These are phyloP conservation scores for Linnemannia exigua DNA, from an alignment of 192 early-diverging fungal species.

Conservation along the genomic window DNA sequence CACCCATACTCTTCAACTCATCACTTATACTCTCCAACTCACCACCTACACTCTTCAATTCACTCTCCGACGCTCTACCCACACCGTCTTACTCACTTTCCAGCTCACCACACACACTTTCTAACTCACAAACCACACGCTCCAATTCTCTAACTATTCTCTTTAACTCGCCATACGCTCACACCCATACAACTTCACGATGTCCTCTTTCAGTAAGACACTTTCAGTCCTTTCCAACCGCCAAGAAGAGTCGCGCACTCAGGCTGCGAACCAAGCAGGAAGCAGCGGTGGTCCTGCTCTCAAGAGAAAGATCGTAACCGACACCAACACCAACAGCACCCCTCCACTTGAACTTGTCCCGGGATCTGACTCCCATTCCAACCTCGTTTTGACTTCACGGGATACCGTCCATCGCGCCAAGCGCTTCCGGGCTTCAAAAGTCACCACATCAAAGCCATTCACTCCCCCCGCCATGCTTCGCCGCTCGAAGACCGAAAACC, in stretches of 20 bases:
- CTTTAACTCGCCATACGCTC: no score
- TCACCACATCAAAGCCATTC: slow-evolving; percentile 67
- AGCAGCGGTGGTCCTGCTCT: slow-evolving; percentile 7
- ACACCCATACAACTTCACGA: no score
- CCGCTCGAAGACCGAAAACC: slow-evolving; percentile 54
- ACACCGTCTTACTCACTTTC: no score
- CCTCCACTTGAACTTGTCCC: slow-evolving; percentile 41
- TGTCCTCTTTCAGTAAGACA: slow-evolving; percentile 24
- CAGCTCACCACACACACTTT: no score
- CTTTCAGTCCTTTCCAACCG: slow-evolving; percentile 34
- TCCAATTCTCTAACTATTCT: no score
- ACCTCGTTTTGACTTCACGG: slow-evolving; percentile 68
- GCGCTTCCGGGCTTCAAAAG: slow-evolving; percentile 69
- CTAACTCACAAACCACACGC: no score
- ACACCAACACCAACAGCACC: no score
- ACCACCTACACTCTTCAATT: no score
- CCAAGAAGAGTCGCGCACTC: slow-evolving; percentile 16
- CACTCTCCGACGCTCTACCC: no score
- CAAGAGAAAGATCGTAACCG: slow-evolving; percentile 32
- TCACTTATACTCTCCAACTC: no score
- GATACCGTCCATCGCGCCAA: slow-evolving; percentile 74
- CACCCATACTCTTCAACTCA: no score
- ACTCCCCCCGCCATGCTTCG: slow-evolving; percentile 70
- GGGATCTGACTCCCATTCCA: slow-evolving; percentile 69
- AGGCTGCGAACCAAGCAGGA: neutral